A percentile compares a stretch with the other conserved stretches of the same genome.
phyloP scores from a whole-genome alignment of 129 eudicot genomes.

The Helianthus tuberosus region DNA sequence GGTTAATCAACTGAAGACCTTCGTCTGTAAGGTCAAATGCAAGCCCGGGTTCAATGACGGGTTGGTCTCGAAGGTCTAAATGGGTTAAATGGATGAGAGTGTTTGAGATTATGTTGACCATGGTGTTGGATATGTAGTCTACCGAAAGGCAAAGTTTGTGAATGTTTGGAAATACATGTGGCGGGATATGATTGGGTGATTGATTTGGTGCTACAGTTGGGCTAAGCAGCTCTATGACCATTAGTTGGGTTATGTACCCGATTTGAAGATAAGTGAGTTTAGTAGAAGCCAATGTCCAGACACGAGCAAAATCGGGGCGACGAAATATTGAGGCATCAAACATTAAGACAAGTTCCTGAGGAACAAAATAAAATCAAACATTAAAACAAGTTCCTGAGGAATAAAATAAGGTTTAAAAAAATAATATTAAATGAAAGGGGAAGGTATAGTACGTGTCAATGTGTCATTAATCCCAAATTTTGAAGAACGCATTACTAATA shows the following conservation, averaged over 20 bases:
- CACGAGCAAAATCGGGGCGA: constrained; percentile 84
- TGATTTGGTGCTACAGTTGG: constrained; percentile 60
- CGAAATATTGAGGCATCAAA: constrained; percentile 84
- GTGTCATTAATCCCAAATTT: not conserved
- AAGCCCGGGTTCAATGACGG: constrained; percentile 80
- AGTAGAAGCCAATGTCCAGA: constrained; percentile 79
- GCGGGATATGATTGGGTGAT: constrained; percentile 34
- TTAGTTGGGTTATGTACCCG: constrained; percentile 80
- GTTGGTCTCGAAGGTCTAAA: constrained; percentile 93
- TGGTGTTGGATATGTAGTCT: constrained; percentile 90
- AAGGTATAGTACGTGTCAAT: not conserved
- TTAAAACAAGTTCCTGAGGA: constrained; percentile 77
- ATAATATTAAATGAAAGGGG: constrained; percentile 3
- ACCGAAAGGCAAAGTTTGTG: constrained; percentile 81
- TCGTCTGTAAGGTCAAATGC: constrained; percentile 85
- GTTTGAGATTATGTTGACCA: constrained; percentile 69
- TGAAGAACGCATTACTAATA: constrained; percentile 14
- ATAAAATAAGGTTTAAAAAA: constrained; percentile 34
- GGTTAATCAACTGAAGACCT: constrained; percentile 79
- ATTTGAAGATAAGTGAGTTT: constrained; percentile 72
- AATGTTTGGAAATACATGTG: constrained; percentile 58
- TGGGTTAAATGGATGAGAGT: constrained; percentile 68
- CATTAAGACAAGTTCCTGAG: constrained; percentile 84
- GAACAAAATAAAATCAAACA: constrained; percentile 62
- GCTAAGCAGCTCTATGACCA: constrained; percentile 86